A percentile compares a stretch with the other conserved stretches of the same genome.
Evolutionary conservation across 768 basidiomycete genomes (phyloP).

Genomic region (Lanmaoa rubissima): DNA sequence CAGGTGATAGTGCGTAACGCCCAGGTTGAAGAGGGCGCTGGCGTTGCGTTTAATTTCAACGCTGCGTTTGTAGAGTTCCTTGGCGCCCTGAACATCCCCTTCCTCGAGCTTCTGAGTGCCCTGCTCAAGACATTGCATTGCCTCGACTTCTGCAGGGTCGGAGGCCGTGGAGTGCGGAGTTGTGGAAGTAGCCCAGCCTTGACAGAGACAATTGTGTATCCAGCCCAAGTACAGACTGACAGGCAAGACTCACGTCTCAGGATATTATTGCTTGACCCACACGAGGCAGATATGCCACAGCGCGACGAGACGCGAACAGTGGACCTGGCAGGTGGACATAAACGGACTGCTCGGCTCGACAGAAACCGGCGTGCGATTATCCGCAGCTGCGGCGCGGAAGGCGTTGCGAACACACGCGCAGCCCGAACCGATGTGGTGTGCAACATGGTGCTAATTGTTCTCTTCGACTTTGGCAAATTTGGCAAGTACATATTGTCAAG

Average conservation of each 20-base stretch:
- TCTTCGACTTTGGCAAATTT: conserved; percentile 18
- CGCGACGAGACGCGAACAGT: conserved; percentile 9
- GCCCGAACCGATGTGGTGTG: conserved; percentile 17
- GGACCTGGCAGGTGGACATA: conserved; percentile 20
- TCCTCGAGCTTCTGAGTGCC: conserved; percentile 84
- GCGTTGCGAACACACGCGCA: conserved; percentile 25
- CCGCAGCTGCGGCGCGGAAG: conserved; percentile 25
- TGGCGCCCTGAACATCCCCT: conserved; percentile 79
- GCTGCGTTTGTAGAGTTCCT: conserved; percentile 73
- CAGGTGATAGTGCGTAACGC: conserved; percentile 87
- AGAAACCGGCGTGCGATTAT: conserved; percentile 18
- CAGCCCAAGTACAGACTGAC: conserved; percentile 4
- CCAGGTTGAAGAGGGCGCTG: conserved; percentile 82
- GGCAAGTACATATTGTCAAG: conserved; percentile 1
- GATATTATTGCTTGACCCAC: conserved; percentile 3
- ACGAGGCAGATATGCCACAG: conserved; percentile 3
- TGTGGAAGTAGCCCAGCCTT: conserved; percentile 77
- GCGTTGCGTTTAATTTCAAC: conserved; percentile 77
- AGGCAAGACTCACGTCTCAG: conserved; percentile 30
- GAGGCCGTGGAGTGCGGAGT: conserved; percentile 79
- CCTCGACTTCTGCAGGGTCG: conserved; percentile 81
- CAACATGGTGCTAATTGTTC: conserved; percentile 32
- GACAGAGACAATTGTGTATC: conserved; percentile 1
- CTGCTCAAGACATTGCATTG: conserved; percentile 74
- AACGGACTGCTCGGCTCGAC: conserved; percentile 23